Conservation (phyloP, 2,329 filamentous ascomycete species). For the Fusarium sp. region DNA sequence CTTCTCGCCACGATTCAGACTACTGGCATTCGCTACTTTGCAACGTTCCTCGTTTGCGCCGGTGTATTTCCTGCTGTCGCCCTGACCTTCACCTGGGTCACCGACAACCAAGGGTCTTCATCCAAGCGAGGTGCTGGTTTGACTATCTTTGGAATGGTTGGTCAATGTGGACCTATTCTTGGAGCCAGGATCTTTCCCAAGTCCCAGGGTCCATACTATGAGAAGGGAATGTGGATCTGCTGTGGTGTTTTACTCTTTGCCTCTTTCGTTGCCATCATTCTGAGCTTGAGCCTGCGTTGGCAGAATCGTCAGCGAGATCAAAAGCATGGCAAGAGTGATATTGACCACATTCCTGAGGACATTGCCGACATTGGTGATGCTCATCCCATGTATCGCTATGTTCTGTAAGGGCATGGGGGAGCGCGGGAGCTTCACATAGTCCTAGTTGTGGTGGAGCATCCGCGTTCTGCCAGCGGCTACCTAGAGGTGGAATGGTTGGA, state of each 20-base stretch:
- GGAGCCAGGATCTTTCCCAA: conserved; percentile 24
- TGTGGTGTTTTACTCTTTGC: neutral
- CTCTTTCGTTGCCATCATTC: neutral
- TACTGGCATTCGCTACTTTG: conserved; percentile 55
- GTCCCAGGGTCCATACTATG: conserved; percentile 12
- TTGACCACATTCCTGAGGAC: neutral
- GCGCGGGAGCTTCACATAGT: neutral
- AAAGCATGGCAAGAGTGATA: neutral
- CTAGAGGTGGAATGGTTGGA: neutral
- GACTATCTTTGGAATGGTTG: conserved; percentile 47
- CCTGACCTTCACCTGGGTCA: conserved; percentile 73
- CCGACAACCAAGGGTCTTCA: conserved; percentile 74
- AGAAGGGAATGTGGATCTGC: conserved; percentile 5
- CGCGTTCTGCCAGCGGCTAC: neutral
- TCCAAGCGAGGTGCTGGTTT: conserved; percentile 70
- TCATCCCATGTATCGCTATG: neutral
- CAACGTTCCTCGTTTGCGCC: conserved; percentile 56
- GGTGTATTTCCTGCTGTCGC: conserved; percentile 69
- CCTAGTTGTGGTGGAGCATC: neutral
- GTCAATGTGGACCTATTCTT: conserved; percentile 25
- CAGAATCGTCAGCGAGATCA: conserved; percentile 20
- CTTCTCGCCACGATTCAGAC: neutral
- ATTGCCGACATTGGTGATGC: neutral
- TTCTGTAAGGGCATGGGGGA: neutral
- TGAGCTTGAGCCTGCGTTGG: conserved; percentile 17